Evolutionary conservation across 352 stramenopile species (phyloP).

Genomic region (Pythium diclinum): DNA sequence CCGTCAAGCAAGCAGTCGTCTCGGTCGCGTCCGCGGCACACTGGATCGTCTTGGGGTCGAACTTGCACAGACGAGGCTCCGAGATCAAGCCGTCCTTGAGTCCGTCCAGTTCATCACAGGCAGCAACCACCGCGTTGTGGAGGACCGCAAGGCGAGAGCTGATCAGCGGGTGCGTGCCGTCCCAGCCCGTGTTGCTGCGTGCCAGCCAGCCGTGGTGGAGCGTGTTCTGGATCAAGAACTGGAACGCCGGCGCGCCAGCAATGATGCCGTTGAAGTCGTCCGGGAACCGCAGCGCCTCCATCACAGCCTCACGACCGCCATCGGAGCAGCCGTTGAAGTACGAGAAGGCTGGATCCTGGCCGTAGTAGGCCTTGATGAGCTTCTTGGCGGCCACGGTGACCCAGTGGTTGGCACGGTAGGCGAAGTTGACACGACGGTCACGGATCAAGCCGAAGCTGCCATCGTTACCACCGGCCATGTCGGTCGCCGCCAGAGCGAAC

Average conservation of each 20-base stretch:
- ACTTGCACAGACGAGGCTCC: slow-evolving; percentile 36
- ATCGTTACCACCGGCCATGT: slow-evolving; percentile 34
- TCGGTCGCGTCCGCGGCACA: slow-evolving; percentile 27
- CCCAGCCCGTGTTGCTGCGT: slow-evolving; percentile 31
- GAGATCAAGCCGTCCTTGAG: slow-evolving; percentile 37
- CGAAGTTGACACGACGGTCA: slow-evolving; percentile 29
- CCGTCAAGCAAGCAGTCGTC: slow-evolving; percentile 39
- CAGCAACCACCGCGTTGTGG: slow-evolving; percentile 35
- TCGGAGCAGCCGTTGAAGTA: slow-evolving; percentile 46
- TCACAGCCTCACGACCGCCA: slow-evolving; percentile 35
- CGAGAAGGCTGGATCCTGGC: slow-evolving; percentile 30
- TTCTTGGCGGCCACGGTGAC: slow-evolving; percentile 35
- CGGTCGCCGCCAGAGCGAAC: slow-evolving; percentile 32
- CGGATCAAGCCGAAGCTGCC: slow-evolving; percentile 31
- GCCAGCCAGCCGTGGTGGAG: slow-evolving; percentile 36
- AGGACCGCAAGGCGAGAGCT: slow-evolving; percentile 31
- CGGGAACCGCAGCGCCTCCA: slow-evolving; percentile 37
- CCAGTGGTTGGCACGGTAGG: slow-evolving; percentile 35
- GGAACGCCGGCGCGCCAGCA: slow-evolving; percentile 34
- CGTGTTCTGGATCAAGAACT: slow-evolving; percentile 41
- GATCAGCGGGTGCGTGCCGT: slow-evolving; percentile 30
- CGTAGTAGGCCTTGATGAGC: slow-evolving; percentile 37
- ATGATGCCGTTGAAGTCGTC: slow-evolving; percentile 39
- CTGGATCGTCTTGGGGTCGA: slow-evolving; percentile 32
- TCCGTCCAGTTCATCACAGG: slow-evolving; percentile 37